Conservation (phyloP, 202 grass and related monocot genomes). For the Setaria viridis region DNA sequence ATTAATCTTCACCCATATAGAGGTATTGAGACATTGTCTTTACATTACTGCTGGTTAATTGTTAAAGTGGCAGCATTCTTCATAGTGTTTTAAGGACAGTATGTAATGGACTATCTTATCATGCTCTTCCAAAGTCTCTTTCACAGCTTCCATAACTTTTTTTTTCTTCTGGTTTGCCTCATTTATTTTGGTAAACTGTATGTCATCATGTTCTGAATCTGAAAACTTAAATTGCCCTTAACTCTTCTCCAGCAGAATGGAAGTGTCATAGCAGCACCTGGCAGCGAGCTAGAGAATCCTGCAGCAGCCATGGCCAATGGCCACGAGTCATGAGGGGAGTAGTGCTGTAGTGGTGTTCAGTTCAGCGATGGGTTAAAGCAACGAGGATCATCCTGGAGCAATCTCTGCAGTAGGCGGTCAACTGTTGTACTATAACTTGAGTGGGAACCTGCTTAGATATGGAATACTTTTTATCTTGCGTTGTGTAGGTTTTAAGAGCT, state of each 20-base stretch:
- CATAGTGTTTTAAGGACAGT: not conserved
- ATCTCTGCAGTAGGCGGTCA: slow-evolving; percentile 33
- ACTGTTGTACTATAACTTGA: slow-evolving; percentile 63
- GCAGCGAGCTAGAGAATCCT: slow-evolving; percentile 36
- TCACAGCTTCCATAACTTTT: not conserved
- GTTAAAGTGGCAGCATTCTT: not conserved
- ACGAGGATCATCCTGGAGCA: slow-evolving; percentile 23
- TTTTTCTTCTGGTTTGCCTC: not conserved
- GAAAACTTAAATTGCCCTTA: slow-evolving; percentile 3
- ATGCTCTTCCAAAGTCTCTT: not conserved
- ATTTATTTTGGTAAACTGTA: not conserved
- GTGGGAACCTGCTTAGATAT: slow-evolving; percentile 42
- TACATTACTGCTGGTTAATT: not conserved
- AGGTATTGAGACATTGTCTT: not conserved
- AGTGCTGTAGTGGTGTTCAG: not conserved
- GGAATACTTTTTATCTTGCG: not conserved
- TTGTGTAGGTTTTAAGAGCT: slow-evolving; percentile 38
- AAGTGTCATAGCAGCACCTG: slow-evolving; percentile 10
- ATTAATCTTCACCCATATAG: not conserved
- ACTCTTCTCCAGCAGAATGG: slow-evolving; percentile 47
- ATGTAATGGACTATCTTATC: not conserved
- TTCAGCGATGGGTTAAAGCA: not conserved
- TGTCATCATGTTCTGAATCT: slow-evolving; percentile 22
- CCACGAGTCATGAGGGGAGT: slow-evolving; percentile 44
- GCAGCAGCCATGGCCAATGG: slow-evolving; percentile 40